phyloP scores from a whole-genome alignment of 2,329 filamentous ascomycete species.

The Chalaropsis thielavioides region DNA sequence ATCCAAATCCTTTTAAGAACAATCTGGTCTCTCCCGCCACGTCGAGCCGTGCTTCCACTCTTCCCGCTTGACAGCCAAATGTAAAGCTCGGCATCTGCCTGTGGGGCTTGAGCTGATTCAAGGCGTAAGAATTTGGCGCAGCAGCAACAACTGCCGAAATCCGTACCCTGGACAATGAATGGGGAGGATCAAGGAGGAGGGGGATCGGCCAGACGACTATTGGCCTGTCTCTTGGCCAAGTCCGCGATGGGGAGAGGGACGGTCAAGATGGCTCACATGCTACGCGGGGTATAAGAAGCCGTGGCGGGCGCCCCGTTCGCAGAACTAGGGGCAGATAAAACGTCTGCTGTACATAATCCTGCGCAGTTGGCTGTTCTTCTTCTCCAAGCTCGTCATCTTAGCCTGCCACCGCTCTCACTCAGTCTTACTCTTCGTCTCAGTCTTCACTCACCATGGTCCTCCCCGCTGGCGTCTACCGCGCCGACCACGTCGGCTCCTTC shows the following conservation, averaged over 20 bases:
- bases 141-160: background rate
- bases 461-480: constrained; percentile 16
- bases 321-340: background rate
- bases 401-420: background rate
- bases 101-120: background rate
- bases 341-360: background rate
- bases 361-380: background rate
- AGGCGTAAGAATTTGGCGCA: background rate
- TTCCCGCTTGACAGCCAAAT: background rate
- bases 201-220: background rate
- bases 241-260: background rate
- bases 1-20: background rate
- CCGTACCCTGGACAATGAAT: background rate
- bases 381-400: background rate
- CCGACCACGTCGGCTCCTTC: constrained; percentile 18
- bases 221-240: background rate
- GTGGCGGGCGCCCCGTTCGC: background rate
- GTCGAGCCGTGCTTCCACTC: background rate
- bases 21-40: background rate
- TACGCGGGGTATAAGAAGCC: background rate
- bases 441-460: constrained; percentile 10
- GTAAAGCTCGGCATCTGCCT: background rate
- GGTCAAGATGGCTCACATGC: background rate
- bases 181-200: background rate
- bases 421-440: background rate